Conservation (phyloP, 768 basidiomycete genomes). For the Termitomyces sp. region DNA sequence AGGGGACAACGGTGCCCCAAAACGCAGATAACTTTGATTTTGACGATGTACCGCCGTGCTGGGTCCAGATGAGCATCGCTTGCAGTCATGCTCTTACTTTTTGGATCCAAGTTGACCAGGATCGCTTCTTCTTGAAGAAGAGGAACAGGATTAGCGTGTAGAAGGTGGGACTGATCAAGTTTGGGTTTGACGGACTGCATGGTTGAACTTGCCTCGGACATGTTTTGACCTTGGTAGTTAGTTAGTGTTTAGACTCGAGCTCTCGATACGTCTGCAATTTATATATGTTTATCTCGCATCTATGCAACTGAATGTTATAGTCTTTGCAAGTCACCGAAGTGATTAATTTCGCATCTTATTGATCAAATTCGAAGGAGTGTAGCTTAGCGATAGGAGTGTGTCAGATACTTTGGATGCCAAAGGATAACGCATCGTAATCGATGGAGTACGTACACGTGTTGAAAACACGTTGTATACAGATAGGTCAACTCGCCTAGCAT, state of each 20-base stretch:
- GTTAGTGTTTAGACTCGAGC: slow-evolving; percentile 15
- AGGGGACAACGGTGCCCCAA: background rate
- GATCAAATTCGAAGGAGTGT: slow-evolving; percentile 10
- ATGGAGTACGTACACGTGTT: slow-evolving; percentile 23
- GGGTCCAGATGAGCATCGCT: slow-evolving; percentile 6
- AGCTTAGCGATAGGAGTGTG: slow-evolving; percentile 7
- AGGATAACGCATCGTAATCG: slow-evolving; percentile 17
- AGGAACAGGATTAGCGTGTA: slow-evolving; percentile 4
- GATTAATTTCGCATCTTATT: background rate
- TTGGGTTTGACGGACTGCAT: slow-evolving; percentile 11
- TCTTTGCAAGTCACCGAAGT: background rate
- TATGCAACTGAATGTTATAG: background rate
- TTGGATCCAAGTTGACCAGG: slow-evolving; percentile 5
- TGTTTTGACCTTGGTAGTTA: slow-evolving; percentile 9
- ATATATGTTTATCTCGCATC: slow-evolving; percentile 5
- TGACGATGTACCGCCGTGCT: slow-evolving; percentile 14
- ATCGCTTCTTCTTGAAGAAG: slow-evolving; percentile 14
- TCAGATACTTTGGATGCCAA: slow-evolving; percentile 3
- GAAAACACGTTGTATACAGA: slow-evolving; percentile 18
- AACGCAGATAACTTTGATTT: slow-evolving; percentile 8
- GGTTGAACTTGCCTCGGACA: slow-evolving; percentile 4
- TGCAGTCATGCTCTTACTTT: slow-evolving; percentile 8
- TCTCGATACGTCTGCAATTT: slow-evolving; percentile 8
- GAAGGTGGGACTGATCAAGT: slow-evolving; percentile 11
- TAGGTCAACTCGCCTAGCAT: slow-evolving; percentile 1